Percentiles rank a stretch among this genome's conserved stretches.
Conservation (phyloP, 805 yeast species). For the Metschnikowia corniflorae region DNA sequence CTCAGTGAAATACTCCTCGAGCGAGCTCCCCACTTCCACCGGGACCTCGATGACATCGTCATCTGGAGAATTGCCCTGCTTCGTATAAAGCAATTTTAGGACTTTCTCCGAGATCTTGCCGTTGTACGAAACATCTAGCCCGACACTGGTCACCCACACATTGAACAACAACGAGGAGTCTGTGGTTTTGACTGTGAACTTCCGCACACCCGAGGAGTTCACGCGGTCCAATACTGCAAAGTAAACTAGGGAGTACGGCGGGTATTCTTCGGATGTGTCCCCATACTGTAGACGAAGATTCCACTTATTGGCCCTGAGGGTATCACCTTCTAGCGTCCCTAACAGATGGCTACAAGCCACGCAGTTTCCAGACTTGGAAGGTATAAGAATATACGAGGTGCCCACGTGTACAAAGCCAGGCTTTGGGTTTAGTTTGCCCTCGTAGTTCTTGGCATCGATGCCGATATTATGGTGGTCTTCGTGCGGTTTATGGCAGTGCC, state of each 20-base stretch:
- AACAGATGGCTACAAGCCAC: slow-evolving; percentile 31
- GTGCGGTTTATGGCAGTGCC: slow-evolving; percentile 92
- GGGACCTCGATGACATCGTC: slow-evolving; percentile 14
- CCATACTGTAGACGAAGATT: slow-evolving; percentile 31
- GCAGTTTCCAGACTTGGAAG: slow-evolving; percentile 31
- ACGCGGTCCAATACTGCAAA: slow-evolving; percentile 33
- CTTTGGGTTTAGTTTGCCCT: slow-evolving; percentile 43
- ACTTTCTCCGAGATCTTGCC: slow-evolving; percentile 19
- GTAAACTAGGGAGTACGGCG: slow-evolving; percentile 20
- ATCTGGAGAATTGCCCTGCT: slow-evolving; percentile 8
- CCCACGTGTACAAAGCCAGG: slow-evolving; percentile 49
- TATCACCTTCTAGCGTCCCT: slow-evolving; percentile 36
- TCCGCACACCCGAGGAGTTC: slow-evolving; percentile 37
- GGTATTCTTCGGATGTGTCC: slow-evolving; percentile 15
- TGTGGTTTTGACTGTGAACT: slow-evolving; percentile 21
- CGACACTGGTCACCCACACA: slow-evolving; percentile 38
- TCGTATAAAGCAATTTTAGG: slow-evolving; percentile 28
- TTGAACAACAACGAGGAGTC: slow-evolving; percentile 16
- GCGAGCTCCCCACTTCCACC: slow-evolving; percentile 10
- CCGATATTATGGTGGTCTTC: slow-evolving; percentile 15
- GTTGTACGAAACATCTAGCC: slow-evolving; percentile 26
- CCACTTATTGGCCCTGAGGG: slow-evolving; percentile 53
- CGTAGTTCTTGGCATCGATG: slow-evolving; percentile 22
- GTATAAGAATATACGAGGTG: slow-evolving; percentile 48
- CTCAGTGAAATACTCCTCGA: slow-evolving; percentile 7